Base-by-base conservation (phyloP, 2,329 filamentous ascomycete species). In the Cladosporium phlei region DNA sequence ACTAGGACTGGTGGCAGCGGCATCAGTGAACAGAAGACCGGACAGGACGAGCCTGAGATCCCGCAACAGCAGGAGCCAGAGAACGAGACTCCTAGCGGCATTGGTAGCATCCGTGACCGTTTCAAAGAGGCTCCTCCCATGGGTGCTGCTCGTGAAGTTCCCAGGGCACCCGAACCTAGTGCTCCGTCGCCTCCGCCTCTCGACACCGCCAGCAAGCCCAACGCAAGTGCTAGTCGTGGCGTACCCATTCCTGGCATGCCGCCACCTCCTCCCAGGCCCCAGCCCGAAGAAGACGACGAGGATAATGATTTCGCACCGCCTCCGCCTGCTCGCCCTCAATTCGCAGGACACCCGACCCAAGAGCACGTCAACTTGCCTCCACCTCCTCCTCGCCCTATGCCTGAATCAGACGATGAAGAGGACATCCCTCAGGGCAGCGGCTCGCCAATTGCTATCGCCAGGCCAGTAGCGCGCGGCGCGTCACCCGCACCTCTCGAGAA, bases 371-470 rank as follows among this genome's bases (percentile, higher is more conserved):
- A 66, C 48, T 47, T 74, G 39, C 72, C 70, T 39, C 66, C 69
- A 46, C 66, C 71, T 25, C 69, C 66, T 24, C 65, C 64, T 46
- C 65, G 62, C 46, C 66, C 62, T 25, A 69, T 66, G 19, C 59
- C 58, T 4, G 49, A 49, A 7, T 52, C 52, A 14, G 55, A 58
- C 25, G 64, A 58, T 9, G 60, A 64, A 12, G 58, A 54, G 64
- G 64, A 46, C 66, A 69, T 54, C 69, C 67, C 59, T 65, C 66
- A 49, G 72, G 72, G 46, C 73, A 78, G 39, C 38, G 70, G 73
- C 37, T 96, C 88, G 1, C 91, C 91, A 5, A 83, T 94, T 52
- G 86, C 85, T 39, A 78, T 97, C 55, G 89, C 90, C 11, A 84
- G 91, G 67, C 93, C 93, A 3, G 85, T 97, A 46, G 76, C 80